phyloP scores from a whole-genome alignment of 2,329 filamentous ascomycete species.

The Ophiocordyceps australis region DNA sequence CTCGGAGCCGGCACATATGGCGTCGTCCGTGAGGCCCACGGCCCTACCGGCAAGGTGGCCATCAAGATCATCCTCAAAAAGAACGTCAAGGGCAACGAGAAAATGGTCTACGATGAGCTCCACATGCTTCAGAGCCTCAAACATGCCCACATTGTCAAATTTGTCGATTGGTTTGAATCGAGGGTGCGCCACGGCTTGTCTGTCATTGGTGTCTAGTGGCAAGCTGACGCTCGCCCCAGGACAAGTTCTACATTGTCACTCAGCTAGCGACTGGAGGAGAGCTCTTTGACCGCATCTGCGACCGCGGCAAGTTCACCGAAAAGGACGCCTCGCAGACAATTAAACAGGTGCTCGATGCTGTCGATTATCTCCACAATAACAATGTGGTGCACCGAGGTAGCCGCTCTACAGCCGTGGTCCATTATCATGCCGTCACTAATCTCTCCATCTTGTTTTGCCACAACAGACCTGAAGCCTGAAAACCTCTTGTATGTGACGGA shows the following conservation, averaged over 20 bases:
- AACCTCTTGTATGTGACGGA: constrained; percentile 86
- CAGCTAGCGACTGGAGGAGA: constrained; percentile 91
- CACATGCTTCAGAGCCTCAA: constrained; percentile 80
- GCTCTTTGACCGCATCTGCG: constrained; percentile 94
- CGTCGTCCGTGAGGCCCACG: constrained; percentile 88
- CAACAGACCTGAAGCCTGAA: constrained; percentile 83
- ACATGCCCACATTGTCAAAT: constrained; percentile 91
- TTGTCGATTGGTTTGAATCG: constrained; percentile 98
- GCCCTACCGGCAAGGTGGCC: constrained; percentile 68
- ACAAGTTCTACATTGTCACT: constrained; percentile 99
- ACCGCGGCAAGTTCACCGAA: constrained; percentile 95
- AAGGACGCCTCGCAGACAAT: constrained; percentile 96
- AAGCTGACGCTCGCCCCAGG: constrained; percentile 29
- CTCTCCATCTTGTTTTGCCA: constrained; percentile 1
- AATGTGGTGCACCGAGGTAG: constrained; percentile 90
- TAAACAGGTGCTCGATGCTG: constrained; percentile 78
- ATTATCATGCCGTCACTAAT: too few relatives aligned
- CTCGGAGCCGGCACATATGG: constrained; percentile 95
- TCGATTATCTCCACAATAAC: constrained; percentile 85
- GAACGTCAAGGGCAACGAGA: constrained; percentile 95
- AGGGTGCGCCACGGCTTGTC: constrained; percentile 38
- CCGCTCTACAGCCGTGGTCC: constrained; percentile 2
- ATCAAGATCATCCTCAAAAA: constrained; percentile 99
- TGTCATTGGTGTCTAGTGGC: neutral
- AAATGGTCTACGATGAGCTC: constrained; percentile 97